Evolutionary conservation across 192 early-diverging fungal species (phyloP).

Genomic region (Rhizophagus prolifer): DNA sequence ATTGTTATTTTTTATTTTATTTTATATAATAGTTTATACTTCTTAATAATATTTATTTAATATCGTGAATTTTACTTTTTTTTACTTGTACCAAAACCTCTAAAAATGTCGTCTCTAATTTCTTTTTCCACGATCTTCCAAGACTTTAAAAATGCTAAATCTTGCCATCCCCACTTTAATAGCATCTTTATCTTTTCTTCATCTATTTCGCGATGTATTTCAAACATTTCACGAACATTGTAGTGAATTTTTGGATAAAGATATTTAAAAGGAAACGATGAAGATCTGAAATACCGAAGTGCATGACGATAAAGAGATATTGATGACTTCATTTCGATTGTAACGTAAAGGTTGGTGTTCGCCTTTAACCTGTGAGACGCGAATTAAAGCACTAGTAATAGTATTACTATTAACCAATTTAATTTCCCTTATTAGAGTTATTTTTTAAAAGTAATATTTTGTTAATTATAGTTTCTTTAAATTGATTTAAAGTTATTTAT

Average conservation of each 20-base stretch:
- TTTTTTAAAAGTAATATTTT: no score
- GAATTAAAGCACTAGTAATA: no score
- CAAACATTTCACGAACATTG: slow-evolving; percentile 16
- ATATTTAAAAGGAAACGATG: slow-evolving; percentile 1
- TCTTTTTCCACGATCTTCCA: slow-evolving; percentile 13
- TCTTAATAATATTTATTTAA: background rate
- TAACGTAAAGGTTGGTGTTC: no score
- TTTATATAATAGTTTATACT: background rate
- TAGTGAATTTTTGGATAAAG: background rate
- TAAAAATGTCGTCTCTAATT: slow-evolving; percentile 18
- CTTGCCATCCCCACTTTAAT: slow-evolving; percentile 7
- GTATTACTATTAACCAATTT: no score
- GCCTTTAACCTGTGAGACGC: no score
- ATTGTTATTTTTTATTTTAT: no score
- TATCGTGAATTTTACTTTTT: background rate
- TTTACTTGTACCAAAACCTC: slow-evolving; percentile 9
- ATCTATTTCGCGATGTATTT: slow-evolving; percentile 17
- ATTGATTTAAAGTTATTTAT: no score
- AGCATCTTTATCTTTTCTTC: background rate
- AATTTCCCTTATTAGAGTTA: no score
- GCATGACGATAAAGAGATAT: slow-evolving; percentile 5
- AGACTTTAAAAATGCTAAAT: slow-evolving; percentile 18
- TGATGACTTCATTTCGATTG: background rate
- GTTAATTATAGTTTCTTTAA: no score
- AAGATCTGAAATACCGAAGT: slow-evolving; percentile 6